A percentile compares a stretch with the other conserved stretches of the same genome.
Evolutionary conservation across 768 basidiomycete genomes (phyloP).

Genomic region (Podaxis rugospora): DNA sequence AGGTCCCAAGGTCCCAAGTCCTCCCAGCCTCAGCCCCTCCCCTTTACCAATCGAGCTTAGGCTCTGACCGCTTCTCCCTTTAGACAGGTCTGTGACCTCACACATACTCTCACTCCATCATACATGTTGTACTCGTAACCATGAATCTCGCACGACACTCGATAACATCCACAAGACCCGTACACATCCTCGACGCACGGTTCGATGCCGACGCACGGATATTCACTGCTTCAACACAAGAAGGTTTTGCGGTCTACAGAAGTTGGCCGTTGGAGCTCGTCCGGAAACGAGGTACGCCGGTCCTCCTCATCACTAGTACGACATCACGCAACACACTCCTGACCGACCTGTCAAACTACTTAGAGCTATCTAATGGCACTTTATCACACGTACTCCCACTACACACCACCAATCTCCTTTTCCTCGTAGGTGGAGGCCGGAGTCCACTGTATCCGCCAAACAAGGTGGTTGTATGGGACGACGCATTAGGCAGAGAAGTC

Average conservation of each 20-base stretch:
- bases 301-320: background rate
- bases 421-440: slow-evolving; percentile 82
- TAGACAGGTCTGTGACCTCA: background rate
- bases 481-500: slow-evolving; percentile 67
- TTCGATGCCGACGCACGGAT: slow-evolving; percentile 80
- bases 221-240: slow-evolving; percentile 75
- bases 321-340: background rate
- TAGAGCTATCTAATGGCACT: slow-evolving; percentile 78
- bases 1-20: too few species aligned
- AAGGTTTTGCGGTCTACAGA: slow-evolving; percentile 81
- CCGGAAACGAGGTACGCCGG: slow-evolving; percentile 68
- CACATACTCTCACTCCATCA: background rate
- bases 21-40: slow-evolving; percentile 2
- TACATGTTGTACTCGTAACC: slow-evolving; percentile 15
- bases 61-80: background rate
- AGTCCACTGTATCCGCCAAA: slow-evolving; percentile 89
- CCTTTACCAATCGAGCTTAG: background rate
- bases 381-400: slow-evolving; percentile 72
- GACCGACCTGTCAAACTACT: background rate
- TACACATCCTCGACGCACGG: slow-evolving; percentile 71
- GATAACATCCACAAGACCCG: slow-evolving; percentile 70
- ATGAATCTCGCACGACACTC: slow-evolving; percentile 89
- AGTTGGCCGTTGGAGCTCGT: slow-evolving; percentile 72
- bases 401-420: slow-evolving; percentile 78
- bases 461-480: slow-evolving; percentile 91